Evolutionary conservation across 495 filamentous ascomycete species (phyloP), one percentile per base, ranked within the genome.

Genomic region (Friedmanniomyces simplex): DNA sequence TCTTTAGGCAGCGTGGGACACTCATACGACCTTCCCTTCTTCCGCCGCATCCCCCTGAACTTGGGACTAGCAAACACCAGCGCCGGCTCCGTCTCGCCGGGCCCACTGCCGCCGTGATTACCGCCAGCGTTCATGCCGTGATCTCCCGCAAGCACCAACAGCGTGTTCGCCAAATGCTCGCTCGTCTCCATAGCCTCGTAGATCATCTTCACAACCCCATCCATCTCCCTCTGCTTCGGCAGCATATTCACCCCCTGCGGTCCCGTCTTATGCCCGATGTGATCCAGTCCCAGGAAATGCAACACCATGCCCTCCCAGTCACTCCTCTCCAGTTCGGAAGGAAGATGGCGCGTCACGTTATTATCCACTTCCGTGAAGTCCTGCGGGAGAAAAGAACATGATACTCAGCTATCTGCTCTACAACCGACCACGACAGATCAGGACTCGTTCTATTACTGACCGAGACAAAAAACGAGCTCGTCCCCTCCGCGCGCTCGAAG

Each of bases 121-220:
- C 93, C 93, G 37, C 89, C 93, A 63, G 97, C 93, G 64, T 96
- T 99, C 93, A 99, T 99, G 20, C 93, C 93, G 68, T 99, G 93
- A 67, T 99, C 93, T 43, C 93, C 93, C 54, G 83, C 88, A 8
- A 99, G 72, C 1, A 99, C 80, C 50, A 99, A 79, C 16, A 97
- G 75, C 2, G 91, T 89, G 20, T 82, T 86, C 36, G 80, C 64
- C 1, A 95, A 80, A 69, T 95, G 85, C 32, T 30, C 42, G 41
- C 87, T 67, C 1, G 73, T 75, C 65, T 84, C 79, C 54, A 97
- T 85, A 1, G 88, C 85, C 21, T 76, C 75, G 63, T 87, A 96
- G 34, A 97, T 85, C 50, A 80, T 72, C 47, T 72, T 69, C 32
- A 97, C 82, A 60, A 97, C 82, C 4, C 69, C 74, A 66, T 99